These are phyloP conservation scores for Barnettozyma wickerhamii DNA, from an alignment of 805 yeast genomes.

Conservation along the genomic window DNA sequence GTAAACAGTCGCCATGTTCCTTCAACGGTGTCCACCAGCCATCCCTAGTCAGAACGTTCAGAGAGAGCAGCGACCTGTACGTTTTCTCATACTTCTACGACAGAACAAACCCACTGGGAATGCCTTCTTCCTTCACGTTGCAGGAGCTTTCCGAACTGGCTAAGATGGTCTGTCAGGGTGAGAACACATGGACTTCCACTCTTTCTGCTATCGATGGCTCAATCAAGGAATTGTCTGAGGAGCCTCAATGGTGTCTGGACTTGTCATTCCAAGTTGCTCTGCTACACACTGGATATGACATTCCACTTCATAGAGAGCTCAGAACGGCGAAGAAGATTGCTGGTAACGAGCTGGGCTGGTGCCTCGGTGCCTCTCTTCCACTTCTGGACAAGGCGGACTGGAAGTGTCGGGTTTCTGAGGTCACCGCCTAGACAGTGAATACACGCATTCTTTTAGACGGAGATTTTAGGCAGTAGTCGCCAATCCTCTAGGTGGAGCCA, in stretches of 20 bases:
- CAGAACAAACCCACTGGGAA: slow-evolving; percentile 88
- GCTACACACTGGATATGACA: slow-evolving; percentile 94
- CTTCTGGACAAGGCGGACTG: slow-evolving; percentile 67
- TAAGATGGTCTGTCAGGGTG: slow-evolving; percentile 81
- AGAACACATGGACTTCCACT: slow-evolving; percentile 63
- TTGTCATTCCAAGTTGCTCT: slow-evolving; percentile 85
- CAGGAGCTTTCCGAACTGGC: slow-evolving; percentile 82
- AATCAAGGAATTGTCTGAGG: slow-evolving; percentile 57
- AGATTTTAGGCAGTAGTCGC: too few species aligned
- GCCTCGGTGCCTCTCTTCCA: slow-evolving; percentile 96
- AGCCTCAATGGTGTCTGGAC: slow-evolving; percentile 95
- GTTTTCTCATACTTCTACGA: slow-evolving; percentile 95
- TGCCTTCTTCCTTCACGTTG: slow-evolving; percentile 86
- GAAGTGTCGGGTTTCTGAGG: slow-evolving; percentile 46
- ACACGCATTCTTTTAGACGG: too few species aligned
- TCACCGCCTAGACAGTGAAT: slow-evolving; percentile 1
- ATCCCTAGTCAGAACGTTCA: slow-evolving; percentile 73
- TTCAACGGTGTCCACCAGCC: slow-evolving; percentile 99
- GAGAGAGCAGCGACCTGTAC: slow-evolving; percentile 68
- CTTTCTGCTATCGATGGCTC: slow-evolving; percentile 66
- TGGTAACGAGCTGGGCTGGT: slow-evolving; percentile 95
- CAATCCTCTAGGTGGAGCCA: neutral
- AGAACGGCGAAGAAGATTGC: slow-evolving; percentile 88
- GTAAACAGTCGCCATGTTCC: slow-evolving; percentile 79
- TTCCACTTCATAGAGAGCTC: slow-evolving; percentile 84